phyloP scores from a whole-genome alignment of 345 rosid species.

The Aquilaria malaccensis region DNA sequence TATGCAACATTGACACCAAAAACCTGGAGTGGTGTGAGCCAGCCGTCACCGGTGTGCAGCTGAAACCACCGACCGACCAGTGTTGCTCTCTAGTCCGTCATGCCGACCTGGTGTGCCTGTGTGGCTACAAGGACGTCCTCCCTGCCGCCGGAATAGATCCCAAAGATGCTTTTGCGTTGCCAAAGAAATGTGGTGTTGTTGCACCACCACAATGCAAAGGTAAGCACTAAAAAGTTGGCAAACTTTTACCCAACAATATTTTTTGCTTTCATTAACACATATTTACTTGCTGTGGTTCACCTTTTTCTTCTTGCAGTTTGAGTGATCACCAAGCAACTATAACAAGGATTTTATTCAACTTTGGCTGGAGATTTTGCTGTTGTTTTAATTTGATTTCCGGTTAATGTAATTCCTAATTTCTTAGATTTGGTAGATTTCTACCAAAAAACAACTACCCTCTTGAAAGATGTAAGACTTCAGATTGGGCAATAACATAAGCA shows the following conservation, averaged over 20 bases:
- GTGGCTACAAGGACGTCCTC: slow-evolving; percentile 34
- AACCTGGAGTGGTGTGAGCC: slow-evolving; percentile 33
- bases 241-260: not conserved
- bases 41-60: slow-evolving; percentile 39
- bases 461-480: too few species aligned
- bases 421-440: too few species aligned
- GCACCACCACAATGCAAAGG: slow-evolving; percentile 33
- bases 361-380: too few species aligned
- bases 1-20: slow-evolving; percentile 34
- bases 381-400: too few species aligned
- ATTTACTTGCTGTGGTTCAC: not conserved
- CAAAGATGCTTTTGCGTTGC: slow-evolving; percentile 34
- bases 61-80: slow-evolving; percentile 31
- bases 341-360: too few species aligned
- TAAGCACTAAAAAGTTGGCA: not conserved
- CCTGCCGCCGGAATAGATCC: slow-evolving; percentile 41
- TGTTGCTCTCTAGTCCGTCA: slow-evolving; percentile 35
- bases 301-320: slow-evolving; percentile 1
- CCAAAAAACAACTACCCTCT: too few species aligned
- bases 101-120: slow-evolving; percentile 40
- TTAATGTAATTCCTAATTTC: too few species aligned
- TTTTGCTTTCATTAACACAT: not conserved
- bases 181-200: slow-evolving; percentile 32
- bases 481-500: too few species aligned
- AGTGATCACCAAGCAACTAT: not conserved